Percentiles rank a stretch among this genome's conserved stretches.
Conservation (phyloP, 2,329 filamentous ascomycete species). For the Apiospora koreana region DNA sequence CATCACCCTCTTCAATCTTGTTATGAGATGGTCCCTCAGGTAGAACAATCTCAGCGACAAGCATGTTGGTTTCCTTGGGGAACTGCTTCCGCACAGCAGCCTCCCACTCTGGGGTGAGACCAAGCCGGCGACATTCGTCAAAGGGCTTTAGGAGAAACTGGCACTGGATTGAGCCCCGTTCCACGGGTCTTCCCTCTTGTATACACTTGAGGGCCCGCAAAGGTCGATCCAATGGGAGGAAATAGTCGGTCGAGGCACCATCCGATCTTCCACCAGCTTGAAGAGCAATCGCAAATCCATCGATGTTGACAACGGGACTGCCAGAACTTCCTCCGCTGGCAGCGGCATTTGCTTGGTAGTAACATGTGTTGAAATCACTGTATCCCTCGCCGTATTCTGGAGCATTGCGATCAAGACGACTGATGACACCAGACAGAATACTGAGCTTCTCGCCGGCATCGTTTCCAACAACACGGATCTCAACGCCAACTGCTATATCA, state of each 20-base stretch:
- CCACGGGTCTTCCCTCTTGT: slow-evolving; percentile 71
- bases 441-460: slow-evolving; percentile 98
- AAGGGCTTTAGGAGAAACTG: slow-evolving; percentile 98
- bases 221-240: slow-evolving; percentile 89
- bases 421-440: slow-evolving; percentile 96
- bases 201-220: slow-evolving; percentile 85
- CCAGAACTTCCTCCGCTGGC: slow-evolving; percentile 98
- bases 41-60: slow-evolving; percentile 93
- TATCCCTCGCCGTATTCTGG: slow-evolving; percentile 98
- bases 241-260: slow-evolving; percentile 96
- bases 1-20: slow-evolving; percentile 91
- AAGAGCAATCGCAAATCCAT: slow-evolving; percentile 86
- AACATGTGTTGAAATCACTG: slow-evolving; percentile 93
- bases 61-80: slow-evolving; percentile 93
- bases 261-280: slow-evolving; percentile 94
- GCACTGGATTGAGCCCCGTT: slow-evolving; percentile 95
- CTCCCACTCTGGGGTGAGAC: slow-evolving; percentile 84
- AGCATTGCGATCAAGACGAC: slow-evolving; percentile 91
- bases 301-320: slow-evolving; percentile 94
- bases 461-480: slow-evolving; percentile 97
- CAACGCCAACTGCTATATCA: slow-evolving; percentile 70
- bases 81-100: slow-evolving; percentile 79
- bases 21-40: slow-evolving; percentile 84
- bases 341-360: slow-evolving; percentile 96
- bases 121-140: slow-evolving; percentile 90